Conservation (phyloP, 164 flowering plant species). For the Sedum album region DNA sequence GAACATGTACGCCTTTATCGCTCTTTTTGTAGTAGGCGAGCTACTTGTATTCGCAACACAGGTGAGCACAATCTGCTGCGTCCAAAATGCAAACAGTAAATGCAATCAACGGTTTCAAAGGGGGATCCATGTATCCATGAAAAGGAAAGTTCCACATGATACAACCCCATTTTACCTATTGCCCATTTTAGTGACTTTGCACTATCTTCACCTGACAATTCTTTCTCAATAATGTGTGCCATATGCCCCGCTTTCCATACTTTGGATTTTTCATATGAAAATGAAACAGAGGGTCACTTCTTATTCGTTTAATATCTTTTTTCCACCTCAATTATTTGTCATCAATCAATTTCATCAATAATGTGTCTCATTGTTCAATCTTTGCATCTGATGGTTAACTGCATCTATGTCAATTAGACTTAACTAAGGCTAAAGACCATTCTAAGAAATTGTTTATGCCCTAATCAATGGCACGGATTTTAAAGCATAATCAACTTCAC, state of each 20-base stretch:
- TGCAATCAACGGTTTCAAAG: too few relatives aligned
- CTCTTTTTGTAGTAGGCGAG: too few relatives aligned
- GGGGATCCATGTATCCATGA: too few relatives aligned
- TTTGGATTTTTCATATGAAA: neutral
- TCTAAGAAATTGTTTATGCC: slow-evolving; percentile 3
- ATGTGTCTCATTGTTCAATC: neutral
- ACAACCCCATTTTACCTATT: too few relatives aligned
- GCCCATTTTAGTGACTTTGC: too few relatives aligned
- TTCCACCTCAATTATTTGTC: slow-evolving; percentile 2
- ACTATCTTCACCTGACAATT: neutral
- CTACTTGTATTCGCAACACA: too few relatives aligned
- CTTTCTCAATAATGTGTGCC: neutral
- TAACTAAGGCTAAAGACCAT: too few relatives aligned
- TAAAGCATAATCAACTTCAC: neutral
- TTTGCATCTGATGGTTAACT: neutral
- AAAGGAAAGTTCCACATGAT: too few relatives aligned
- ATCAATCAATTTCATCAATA: neutral
- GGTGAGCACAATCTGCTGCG: too few relatives aligned
- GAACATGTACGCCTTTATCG: too few relatives aligned
- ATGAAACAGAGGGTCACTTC: slow-evolving; percentile 5
- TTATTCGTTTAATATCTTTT: neutral
- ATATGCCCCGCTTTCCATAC: neutral
- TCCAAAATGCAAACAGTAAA: too few relatives aligned
- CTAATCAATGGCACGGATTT: slow-evolving; percentile 1
- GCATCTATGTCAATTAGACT: too few relatives aligned